phyloP scores from a whole-genome alignment of 805 yeast genomes.

The Wickerhamiella azymoides region DNA sequence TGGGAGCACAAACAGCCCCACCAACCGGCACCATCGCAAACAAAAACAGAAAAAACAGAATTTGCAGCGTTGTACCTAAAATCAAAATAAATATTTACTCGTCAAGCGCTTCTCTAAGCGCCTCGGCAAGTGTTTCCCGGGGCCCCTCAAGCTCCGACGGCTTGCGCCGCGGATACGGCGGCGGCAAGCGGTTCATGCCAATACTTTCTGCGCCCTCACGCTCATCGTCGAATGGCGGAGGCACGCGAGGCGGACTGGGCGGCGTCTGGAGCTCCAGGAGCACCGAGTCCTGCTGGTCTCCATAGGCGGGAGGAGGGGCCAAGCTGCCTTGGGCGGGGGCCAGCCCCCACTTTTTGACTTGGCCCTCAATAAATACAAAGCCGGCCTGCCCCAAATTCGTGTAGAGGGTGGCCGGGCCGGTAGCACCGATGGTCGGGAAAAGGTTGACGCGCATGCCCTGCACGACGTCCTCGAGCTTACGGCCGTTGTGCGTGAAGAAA shows the following conservation, averaged over 20 bases:
- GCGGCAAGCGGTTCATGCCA: conserved; percentile 9
- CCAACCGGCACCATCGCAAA: too few species aligned
- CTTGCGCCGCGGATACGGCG: conserved; percentile 4
- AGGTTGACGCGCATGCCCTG: conserved; percentile 58
- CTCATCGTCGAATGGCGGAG: conserved; percentile 7
- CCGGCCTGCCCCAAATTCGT: conserved; percentile 85
- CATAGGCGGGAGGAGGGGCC: conserved; percentile 90
- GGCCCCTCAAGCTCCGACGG: not conserved
- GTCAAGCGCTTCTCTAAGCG: not conserved
- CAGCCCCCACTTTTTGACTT: conserved; percentile 89
- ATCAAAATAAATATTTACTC: not conserved
- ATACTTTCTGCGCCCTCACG: conserved; percentile 3
- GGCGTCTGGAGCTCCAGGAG: conserved; percentile 37
- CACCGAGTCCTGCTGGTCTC: conserved; percentile 63
- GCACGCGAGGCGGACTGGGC: conserved; percentile 2
- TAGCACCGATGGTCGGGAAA: conserved; percentile 84
- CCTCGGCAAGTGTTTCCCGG: not conserved
- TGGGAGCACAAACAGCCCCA: too few species aligned
- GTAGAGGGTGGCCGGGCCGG: conserved; percentile 66
- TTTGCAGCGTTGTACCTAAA: not conserved
- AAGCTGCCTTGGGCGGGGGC: conserved; percentile 82
- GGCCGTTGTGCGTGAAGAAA: conserved; percentile 90
- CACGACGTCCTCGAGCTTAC: conserved; percentile 68
- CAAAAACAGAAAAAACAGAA: too few species aligned
- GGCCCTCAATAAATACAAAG: conserved; percentile 79